Conservation (phyloP, 495 filamentous ascomycete species). For the Trichoderma virens region DNA sequence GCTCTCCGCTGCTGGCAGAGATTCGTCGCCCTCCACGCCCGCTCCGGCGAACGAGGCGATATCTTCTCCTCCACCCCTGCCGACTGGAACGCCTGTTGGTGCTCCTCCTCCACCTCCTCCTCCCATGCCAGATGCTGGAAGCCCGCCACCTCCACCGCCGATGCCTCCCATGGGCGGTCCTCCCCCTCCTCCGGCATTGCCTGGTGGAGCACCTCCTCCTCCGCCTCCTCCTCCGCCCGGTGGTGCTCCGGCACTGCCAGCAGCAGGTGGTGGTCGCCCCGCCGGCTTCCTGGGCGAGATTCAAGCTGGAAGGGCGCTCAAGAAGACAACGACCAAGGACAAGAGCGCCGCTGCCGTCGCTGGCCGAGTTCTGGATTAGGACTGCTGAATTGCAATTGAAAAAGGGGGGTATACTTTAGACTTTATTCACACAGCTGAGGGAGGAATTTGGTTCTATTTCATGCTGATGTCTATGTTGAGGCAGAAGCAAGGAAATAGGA, state of each 20-base stretch:
- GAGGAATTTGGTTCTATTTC: not conserved
- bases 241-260: slow-evolving; percentile 26
- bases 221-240: slow-evolving; percentile 40
- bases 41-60: slow-evolving; percentile 26
- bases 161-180: slow-evolving; percentile 44
- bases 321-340: slow-evolving; percentile 80
- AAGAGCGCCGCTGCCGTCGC: slow-evolving; percentile 61
- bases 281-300: slow-evolving; percentile 73
- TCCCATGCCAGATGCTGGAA: slow-evolving; percentile 33
- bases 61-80: slow-evolving; percentile 24
- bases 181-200: slow-evolving; percentile 43
- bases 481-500: not conserved
- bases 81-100: slow-evolving; percentile 28
- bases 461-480: not conserved
- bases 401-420: not conserved
- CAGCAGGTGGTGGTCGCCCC: slow-evolving; percentile 36
- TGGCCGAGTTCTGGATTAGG: slow-evolving; percentile 57
- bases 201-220: slow-evolving; percentile 49
- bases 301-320: slow-evolving; percentile 64
- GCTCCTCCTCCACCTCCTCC: slow-evolving; percentile 30
- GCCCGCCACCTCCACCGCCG: slow-evolving; percentile 47
- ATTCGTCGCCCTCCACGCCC: slow-evolving; percentile 42
- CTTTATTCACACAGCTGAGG: not conserved
- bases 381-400: too few relatives aligned
- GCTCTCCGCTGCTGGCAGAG: slow-evolving; percentile 71